phyloP scores from a whole-genome alignment of 345 rosid genomes.

The Psidium friedrichsthalianum region DNA sequence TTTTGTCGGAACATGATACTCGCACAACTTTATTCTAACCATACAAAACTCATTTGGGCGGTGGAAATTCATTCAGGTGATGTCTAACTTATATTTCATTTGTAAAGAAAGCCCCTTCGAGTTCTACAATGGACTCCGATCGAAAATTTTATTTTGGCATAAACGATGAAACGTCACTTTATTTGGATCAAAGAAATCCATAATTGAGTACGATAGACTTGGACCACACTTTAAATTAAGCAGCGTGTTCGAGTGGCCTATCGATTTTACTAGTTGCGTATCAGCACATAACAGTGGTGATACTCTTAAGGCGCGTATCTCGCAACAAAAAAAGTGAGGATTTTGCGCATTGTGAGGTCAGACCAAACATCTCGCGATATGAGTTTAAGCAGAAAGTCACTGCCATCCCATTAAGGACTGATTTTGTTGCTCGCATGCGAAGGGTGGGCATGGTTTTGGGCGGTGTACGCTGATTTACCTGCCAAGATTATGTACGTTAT shows the following conservation, averaged over 20 bases:
- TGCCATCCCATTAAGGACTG: neutral
- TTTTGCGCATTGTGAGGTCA: neutral
- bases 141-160: too few species aligned
- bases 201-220: neutral
- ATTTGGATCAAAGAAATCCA: neutral
- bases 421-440: neutral
- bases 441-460: neutral
- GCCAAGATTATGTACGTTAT: neutral
- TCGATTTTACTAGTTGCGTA: fast-evolving
- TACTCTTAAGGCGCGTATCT: neutral
- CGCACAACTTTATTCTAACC: neutral
- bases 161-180: neutral
- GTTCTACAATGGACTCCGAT: too few species aligned
- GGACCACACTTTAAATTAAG: neutral
- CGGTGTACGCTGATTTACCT: neutral
- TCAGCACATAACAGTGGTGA: neutral
- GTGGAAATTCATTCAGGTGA: neutral
- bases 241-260: neutral
- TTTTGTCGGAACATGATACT: neutral
- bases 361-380: neutral
- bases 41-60: neutral
- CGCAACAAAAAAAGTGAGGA: neutral
- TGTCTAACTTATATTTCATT: neutral
- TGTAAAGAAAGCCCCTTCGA: neutral
- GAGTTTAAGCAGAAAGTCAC: fast-evolving